Percentiles rank a stretch among this genome's conserved stretches.
Evolutionary conservation across 2,329 filamentous ascomycete genomes (phyloP).

Genomic region (Paecilomyces sp.): DNA sequence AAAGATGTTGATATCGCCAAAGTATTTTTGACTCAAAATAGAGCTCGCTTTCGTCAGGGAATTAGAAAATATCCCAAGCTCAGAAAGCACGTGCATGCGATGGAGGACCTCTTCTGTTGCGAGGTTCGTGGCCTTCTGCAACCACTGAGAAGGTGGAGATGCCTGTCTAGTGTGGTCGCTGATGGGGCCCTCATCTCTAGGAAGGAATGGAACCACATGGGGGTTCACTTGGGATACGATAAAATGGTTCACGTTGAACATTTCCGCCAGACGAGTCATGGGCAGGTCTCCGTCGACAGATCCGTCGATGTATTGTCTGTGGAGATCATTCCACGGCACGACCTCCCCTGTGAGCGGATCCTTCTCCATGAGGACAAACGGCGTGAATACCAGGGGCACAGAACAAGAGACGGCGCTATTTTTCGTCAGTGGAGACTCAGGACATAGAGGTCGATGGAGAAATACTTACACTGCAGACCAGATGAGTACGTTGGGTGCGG

Average conservation of each 20-base stretch:
- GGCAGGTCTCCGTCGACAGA: conserved; percentile 92
- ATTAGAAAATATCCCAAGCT: conserved; percentile 74
- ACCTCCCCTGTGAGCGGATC: conserved; percentile 72
- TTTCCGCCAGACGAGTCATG: conserved; percentile 80
- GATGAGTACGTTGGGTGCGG: conserved; percentile 87
- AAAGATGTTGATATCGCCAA: conserved; percentile 89
- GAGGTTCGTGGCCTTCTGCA: conserved; percentile 61
- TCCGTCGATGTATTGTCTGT: conserved; percentile 85
- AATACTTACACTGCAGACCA: conserved; percentile 77
- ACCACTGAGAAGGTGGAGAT: conserved; percentile 43
- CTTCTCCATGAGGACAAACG: conserved; percentile 73
- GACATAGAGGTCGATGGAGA: background rate
- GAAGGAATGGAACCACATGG: conserved; percentile 80
- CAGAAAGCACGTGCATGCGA: conserved; percentile 70
- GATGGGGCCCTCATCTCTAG: conserved; percentile 56
- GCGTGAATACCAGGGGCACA: conserved; percentile 77
- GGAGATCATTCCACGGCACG: conserved; percentile 76
- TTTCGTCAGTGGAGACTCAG: conserved; percentile 8
- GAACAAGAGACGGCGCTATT: conserved; percentile 79
- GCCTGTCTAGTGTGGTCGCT: conserved; percentile 21
- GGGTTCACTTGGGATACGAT: conserved; percentile 97
- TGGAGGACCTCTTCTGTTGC: conserved; percentile 76
- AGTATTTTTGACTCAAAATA: conserved; percentile 83
- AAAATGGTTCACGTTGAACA: conserved; percentile 98
- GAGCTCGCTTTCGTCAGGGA: conserved; percentile 70